Evolutionary conservation across 345 rosid genomes (phyloP), one percentile per base, ranked within the genome.

Genomic region (Aquilaria malaccensis): DNA sequence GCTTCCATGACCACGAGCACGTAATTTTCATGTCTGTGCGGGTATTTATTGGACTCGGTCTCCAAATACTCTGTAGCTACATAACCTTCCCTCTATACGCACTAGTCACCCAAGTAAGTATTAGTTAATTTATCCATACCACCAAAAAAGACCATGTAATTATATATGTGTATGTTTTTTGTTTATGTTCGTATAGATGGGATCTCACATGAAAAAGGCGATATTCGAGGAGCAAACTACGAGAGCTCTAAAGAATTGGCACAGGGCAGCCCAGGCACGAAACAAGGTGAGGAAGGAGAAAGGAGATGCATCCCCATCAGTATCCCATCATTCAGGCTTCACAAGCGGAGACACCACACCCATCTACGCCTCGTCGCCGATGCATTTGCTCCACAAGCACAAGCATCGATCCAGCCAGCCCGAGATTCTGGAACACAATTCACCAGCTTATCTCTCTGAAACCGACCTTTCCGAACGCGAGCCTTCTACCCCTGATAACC

Each of bases 211-310:
- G 85, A 83, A 83, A 66, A 72, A 62, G 48, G 52, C 81, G 49
- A 80, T 83, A 47, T 83, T 83, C 46, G 85, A 80, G 58, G 83
- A 83, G 67, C 88, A 83, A 70, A 83, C 84, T 41, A 72, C 80
- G 0, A 83, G 67, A 56, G 88, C 81, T 33, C 77, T 80, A 12
- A 54, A 57, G 66, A 80, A 68, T 53, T 78, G 85, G 85, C 81
- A 68, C 33, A 71, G 59, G 45, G 80, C 80, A 3, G 81, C 83
- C 1, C 76, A 72, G 69, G 62, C 66, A 33, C 76, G 74, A 51
- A 61, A 55, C 14, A 83, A 53, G 53, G 30, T 56, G 59, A 70
- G 62, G 55, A 37, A 59, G 47, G 46, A 53, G 57, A 71, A 59
- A 11, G 72, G 13, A 14, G 62, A 29, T 10, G 57, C 33, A 41